Evolutionary conservation across 768 basidiomycete genomes (phyloP).

Genomic region (Cubamyces lactineus): DNA sequence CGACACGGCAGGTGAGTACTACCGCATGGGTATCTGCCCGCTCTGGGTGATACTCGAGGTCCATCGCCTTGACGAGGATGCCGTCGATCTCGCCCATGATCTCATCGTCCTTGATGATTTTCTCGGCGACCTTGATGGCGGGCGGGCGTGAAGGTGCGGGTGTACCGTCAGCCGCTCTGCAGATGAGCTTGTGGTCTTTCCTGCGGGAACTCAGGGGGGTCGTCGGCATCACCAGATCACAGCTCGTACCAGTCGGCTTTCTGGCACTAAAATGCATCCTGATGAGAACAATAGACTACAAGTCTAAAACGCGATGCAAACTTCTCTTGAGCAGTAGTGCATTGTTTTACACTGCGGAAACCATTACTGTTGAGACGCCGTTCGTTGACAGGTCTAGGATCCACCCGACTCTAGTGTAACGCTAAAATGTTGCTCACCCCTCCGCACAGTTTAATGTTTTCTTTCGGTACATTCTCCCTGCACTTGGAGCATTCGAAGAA

Average conservation of each 20-base stretch:
- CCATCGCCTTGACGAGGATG: conserved; percentile 22
- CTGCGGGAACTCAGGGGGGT: neutral
- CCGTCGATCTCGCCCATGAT: conserved; percentile 21
- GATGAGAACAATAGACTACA: no score
- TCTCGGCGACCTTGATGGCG: conserved; percentile 21
- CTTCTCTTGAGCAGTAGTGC: conserved; percentile 21
- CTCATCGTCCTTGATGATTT: conserved; percentile 10
- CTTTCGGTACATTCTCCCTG: neutral
- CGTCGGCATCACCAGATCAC: neutral
- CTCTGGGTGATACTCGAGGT: conserved; percentile 23
- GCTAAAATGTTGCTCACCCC: conserved; percentile 5
- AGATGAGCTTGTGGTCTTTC: conserved; percentile 22
- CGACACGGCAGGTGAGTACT: conserved; percentile 7
- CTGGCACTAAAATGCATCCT: conserved; percentile 10
- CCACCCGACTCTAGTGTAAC: neutral
- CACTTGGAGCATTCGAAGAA: conserved; percentile 12
- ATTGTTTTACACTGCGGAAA: conserved; percentile 17
- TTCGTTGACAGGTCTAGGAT: neutral
- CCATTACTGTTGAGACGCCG: no score
- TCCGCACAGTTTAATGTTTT: conserved; percentile 16
- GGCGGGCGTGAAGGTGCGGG: conserved; percentile 6
- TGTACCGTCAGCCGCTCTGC: neutral
- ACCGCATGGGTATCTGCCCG: conserved; percentile 13
- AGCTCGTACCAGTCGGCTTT: conserved; percentile 15
- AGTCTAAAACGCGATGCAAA: neutral